Evolutionary conservation across 495 filamentous ascomycete genomes (phyloP), one percentile per base, ranked within the genome.

Genomic region (Xylaria nigripes): DNA sequence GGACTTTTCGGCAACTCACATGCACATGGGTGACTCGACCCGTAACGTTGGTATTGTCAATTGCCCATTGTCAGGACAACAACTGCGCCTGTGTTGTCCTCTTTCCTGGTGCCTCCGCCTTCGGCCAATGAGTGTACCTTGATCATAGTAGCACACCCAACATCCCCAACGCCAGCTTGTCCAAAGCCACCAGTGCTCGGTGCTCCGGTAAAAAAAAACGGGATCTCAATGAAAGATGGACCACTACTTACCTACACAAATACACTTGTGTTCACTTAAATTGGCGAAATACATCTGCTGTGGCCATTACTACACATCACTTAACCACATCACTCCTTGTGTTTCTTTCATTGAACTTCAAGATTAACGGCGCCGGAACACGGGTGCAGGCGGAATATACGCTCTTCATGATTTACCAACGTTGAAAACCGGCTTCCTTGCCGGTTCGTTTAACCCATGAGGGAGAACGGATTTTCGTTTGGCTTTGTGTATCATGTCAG

Each of bases 261-360:
- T 53, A 53, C 42, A 46, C 34, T 41, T 16, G 22, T 30, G 47
- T 19, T 43, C 44, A 48, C 47, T 43, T 12, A 47, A 47, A 47
- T 54, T 47, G 30, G 30, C 51, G 29, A 40, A 54, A 54, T 54
- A 54, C 44, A 47, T 54, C 22, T 41, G 18, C 22, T 16, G 18
- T 36, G 22, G 13, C 21, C 15, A 41, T 23, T 6, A 23, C 44
- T 30, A 21, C 51, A 13, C 16, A 21, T 27, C 23, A 53, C 51
- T 47, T 54, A 54, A 40, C 43, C 51, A 21, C 0, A 13, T 19
- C 43, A 13, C 7, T 5, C 9, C 30, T 21, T 16, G 9, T 47
- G 51, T 32, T 46, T 30, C 21, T 30, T 23, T 22, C 24, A 19
- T 34, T 52, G 4, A 7, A 36, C 21, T 18, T 1, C 22, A 21